Evolutionary conservation across 2,329 filamentous ascomycete species (phyloP).

Genomic region (Aspergillus brasiliensis): DNA sequence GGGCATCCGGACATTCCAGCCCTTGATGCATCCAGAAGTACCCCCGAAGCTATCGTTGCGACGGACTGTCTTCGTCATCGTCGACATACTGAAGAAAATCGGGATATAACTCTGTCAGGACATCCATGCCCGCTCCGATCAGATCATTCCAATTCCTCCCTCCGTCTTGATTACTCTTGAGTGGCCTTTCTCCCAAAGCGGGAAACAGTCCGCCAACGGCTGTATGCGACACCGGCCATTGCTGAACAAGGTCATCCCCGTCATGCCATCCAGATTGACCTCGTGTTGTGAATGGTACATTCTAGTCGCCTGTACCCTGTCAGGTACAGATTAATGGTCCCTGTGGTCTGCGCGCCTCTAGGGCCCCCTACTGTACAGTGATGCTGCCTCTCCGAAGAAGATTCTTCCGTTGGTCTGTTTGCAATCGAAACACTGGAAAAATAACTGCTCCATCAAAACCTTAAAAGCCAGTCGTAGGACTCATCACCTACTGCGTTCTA

Average conservation of each 20-base stretch:
- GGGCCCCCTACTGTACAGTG: neutral
- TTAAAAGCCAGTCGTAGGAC: neutral
- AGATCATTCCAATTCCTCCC: neutral
- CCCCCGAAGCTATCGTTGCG: neutral
- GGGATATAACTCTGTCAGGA: neutral
- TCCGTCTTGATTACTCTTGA: neutral
- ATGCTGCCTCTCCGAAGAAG: neutral
- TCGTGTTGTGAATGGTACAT: neutral
- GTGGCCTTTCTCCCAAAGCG: neutral
- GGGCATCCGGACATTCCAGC: neutral
- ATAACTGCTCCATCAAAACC: neutral
- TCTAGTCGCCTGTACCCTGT: neutral
- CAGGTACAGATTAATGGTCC: neutral
- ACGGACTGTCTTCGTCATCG: neutral
- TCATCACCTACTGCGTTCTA: conserved; percentile 3
- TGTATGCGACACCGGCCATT: neutral
- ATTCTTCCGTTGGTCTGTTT: neutral
- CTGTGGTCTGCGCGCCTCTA: neutral
- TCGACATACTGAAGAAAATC: neutral
- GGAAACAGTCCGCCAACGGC: neutral
- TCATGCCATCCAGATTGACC: neutral
- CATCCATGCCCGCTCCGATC: neutral
- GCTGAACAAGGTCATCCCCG: neutral
- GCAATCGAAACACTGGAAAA: neutral
- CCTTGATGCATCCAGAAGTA: neutral